Evolutionary conservation across 257 asterid genomes (phyloP), one percentile per base, ranked within the genome.

Genomic region (Solanum sitiens): DNA sequence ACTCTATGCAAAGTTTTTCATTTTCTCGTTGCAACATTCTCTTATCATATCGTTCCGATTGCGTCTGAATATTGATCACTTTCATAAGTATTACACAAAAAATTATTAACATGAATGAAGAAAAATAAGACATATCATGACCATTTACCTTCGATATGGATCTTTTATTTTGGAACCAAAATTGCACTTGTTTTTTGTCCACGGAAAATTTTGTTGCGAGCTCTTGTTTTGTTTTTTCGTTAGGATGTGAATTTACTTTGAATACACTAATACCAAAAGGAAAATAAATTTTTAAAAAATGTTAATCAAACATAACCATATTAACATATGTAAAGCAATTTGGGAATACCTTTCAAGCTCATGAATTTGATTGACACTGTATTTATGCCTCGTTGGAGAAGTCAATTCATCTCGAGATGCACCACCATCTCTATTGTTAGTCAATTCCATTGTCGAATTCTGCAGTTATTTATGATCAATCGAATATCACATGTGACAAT

Each of bases 171-270:
- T 53, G 63, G 63, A 53, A 53, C 23, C 61, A 53, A 53, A 53
- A 53, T 53, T 53, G 63, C 63, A 53, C 63, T 16, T 53, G 23
- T 53, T 53, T 53, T 53, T 53, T 2, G 4, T 32, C 83, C 63
- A 53, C 23, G 2, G 89, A 91, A 7, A 96, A 88, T 82, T 92
- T 92, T 83, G 77, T 90, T 18, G 98, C 96, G 15, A 95, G 95
- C 23, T 95, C 95, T 83, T 91, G 70, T 77, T 98, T 89, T 44
- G 88, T 92, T 83, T 96, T 93, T 96, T 98, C 10, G 21, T 94
- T 94, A 11, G 98, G 99, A 70, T 95, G 96, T 1, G 97, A 95
- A 40, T 94, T 95, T 88, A 92, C 95, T 92, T 94, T 95, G 92
- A 96, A 95, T 75, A 92, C 86, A 89, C 98, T 96, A 70, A 6